phyloP scores from a whole-genome alignment of 2,329 filamentous ascomycete species.

The Nakataea oryzae region DNA sequence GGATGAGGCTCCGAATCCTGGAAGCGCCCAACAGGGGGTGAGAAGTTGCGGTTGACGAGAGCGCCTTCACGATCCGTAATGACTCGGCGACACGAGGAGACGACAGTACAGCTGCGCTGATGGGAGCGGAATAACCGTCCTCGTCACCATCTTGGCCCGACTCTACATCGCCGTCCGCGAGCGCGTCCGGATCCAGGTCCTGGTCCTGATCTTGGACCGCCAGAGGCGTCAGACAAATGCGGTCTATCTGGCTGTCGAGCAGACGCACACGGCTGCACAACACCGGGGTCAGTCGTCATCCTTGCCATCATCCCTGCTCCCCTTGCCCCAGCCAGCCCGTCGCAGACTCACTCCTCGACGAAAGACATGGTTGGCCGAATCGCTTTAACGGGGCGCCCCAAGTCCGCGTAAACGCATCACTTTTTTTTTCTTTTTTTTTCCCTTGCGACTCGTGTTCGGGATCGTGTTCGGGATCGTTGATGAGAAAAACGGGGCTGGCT shows the following conservation, averaged over 20 bases:
- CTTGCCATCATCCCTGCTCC: not conserved
- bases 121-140: slow-evolving; percentile 15
- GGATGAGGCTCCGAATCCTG: slow-evolving; percentile 51
- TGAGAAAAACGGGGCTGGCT: not conserved
- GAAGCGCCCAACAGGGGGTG: slow-evolving; percentile 48
- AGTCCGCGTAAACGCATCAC: not conserved
- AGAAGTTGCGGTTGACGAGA: slow-evolving; percentile 60
- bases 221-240: slow-evolving; percentile 39
- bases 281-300: slow-evolving; percentile 19
- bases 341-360: slow-evolving; percentile 32
- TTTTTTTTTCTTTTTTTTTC: not conserved
- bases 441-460: slow-evolving; percentile 2
- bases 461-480: not conserved
- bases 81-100: slow-evolving; percentile 50
- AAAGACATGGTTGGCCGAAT: slow-evolving; percentile 27
- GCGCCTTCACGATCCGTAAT: slow-evolving; percentile 55
- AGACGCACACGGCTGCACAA: slow-evolving; percentile 10
- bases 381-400: not conserved
- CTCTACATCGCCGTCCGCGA: slow-evolving; percentile 6
- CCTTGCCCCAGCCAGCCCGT: too few species aligned
- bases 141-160: not conserved
- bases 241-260: slow-evolving; percentile 44
- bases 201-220: slow-evolving; percentile 24
- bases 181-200: slow-evolving; percentile 8
- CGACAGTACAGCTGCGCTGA: slow-evolving; percentile 30